phyloP scores from a whole-genome alignment of 345 rosid species.

The Excoecaria agallocha region DNA sequence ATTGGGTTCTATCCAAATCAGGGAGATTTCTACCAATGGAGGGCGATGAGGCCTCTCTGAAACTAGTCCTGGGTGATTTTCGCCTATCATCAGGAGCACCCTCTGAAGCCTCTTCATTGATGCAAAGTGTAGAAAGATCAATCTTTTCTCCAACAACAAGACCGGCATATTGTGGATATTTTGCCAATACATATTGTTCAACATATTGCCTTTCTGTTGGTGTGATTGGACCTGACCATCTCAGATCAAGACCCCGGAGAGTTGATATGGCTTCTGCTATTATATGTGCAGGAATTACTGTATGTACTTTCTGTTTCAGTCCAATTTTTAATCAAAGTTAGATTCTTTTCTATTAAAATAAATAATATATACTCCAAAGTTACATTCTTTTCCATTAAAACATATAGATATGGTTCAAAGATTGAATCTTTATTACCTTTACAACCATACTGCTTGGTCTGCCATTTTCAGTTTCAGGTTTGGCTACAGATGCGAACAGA shows the following conservation, averaged over 20 bases:
- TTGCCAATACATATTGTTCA: slow-evolving; percentile 59
- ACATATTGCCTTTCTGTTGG: slow-evolving; percentile 68
- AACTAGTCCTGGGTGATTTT: slow-evolving; percentile 40
- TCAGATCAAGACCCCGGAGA: slow-evolving; percentile 57
- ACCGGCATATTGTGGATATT: slow-evolving; percentile 67
- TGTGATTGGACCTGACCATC: slow-evolving; percentile 78
- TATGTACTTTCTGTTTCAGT: slow-evolving; percentile 51
- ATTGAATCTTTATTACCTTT: slow-evolving; percentile 39
- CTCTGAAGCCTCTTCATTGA: slow-evolving; percentile 48
- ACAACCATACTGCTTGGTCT: slow-evolving; percentile 65
- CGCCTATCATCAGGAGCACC: slow-evolving; percentile 31
- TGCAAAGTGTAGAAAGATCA: slow-evolving; percentile 53
- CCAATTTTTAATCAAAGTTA: background rate
- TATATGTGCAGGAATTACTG: slow-evolving; percentile 63
- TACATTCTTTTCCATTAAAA: background rate
- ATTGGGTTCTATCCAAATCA: slow-evolving; percentile 50
- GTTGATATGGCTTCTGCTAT: slow-evolving; percentile 74
- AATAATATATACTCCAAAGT: background rate
- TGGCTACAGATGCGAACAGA: slow-evolving; percentile 41
- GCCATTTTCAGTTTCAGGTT: slow-evolving; percentile 40
- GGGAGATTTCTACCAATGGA: slow-evolving; percentile 40
- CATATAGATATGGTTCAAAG: background rate
- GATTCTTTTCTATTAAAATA: background rate
- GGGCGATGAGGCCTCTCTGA: slow-evolving; percentile 39
- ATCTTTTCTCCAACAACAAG: slow-evolving; percentile 48